Conservation (phyloP, 1,284 basidiomycete genomes). For the Microbotryum intermedium region DNA sequence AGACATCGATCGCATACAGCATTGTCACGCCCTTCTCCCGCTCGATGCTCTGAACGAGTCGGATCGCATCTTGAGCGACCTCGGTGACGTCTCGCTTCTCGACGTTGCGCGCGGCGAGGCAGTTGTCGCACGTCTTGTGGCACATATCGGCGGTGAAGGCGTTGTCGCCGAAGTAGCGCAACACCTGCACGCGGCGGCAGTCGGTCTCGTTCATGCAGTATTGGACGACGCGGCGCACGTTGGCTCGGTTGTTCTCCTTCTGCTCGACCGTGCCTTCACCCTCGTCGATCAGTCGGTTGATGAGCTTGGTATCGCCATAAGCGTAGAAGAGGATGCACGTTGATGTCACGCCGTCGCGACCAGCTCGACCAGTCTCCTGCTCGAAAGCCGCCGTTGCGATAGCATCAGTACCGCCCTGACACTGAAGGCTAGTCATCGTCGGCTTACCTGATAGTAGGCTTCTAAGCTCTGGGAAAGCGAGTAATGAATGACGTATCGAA, state of each 20-base stretch:
- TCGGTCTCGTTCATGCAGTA: constrained; percentile 76
- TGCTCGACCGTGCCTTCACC: constrained; percentile 47
- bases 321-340: constrained; percentile 58
- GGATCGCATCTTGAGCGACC: constrained; percentile 49
- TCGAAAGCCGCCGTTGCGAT: constrained; percentile 39
- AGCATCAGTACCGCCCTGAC: constrained; percentile 32
- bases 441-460: constrained; percentile 40
- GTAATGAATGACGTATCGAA: constrained; percentile 69
- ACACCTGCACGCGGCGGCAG: constrained; percentile 76
- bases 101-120: constrained; percentile 43
- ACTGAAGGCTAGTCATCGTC: constrained; percentile 6
- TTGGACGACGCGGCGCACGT: constrained; percentile 53
- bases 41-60: constrained; percentile 37
- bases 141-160: constrained; percentile 53
- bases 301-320: constrained; percentile 47
- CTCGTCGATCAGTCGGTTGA: constrained; percentile 50
- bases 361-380: constrained; percentile 78
- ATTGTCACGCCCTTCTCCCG: constrained; percentile 41
- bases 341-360: constrained; percentile 61
- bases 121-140: constrained; percentile 64
- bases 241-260: constrained; percentile 52
- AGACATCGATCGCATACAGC: constrained; percentile 48
- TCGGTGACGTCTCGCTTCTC: constrained; percentile 46
- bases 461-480: constrained; percentile 61
- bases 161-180: constrained; percentile 59